Evolutionary conservation across 2,329 filamentous ascomycete genomes (phyloP), one percentile per base, ranked within the genome.

Genomic region (Rhinocladiella mackenziei): DNA sequence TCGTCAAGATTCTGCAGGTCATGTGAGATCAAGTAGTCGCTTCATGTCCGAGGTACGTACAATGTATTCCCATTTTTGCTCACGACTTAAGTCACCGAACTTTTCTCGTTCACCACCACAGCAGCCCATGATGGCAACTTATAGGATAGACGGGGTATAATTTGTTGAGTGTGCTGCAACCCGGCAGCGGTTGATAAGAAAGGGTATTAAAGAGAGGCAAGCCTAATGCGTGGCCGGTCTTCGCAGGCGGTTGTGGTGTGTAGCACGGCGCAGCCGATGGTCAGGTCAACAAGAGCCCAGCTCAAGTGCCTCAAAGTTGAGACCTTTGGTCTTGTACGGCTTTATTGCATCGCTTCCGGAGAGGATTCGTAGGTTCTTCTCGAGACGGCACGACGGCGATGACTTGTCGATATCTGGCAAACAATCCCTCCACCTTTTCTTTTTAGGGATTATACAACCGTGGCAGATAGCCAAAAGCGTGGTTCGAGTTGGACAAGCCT

Each of bases 1-100:
- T 97, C 91, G 40, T 72, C 63, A 13, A 77, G 65, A 61, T 74
- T 77, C 74, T 77, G 54, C 39, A 50, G 37, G 14, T 29, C 25
- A 17, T 11, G 41, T 54, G 31, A 48, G 31, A 33, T 42, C 13
- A 46, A 43, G 3, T 26, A 29, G 11, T 18, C 23, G 10, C 23
- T 17, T 51, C 19, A 13, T n/a, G 31, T 35, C 15, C 2, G 4
- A 17, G 22, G 32, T 6, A 69, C 83, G 62, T 70, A 88, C 85
- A 63, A 97, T 89, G 64, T 89, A 94, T 60, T 89, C 86, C 91
- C 91, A 97, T 74, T 89, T 85, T 70, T 92, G 87, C 67, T 96
- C 91, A 48, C 86, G 81, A 52, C 78, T 75, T 51, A 91, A 76
- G 52, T 83, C 75, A 55, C 73, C 76, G 61, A 72, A 64, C 62